Percentiles rank a stretch among this genome's conserved stretches.
These are phyloP conservation scores for Aspergillus jensenii DNA, from an alignment of 2,329 filamentous ascomycete species.

Conservation along the genomic window DNA sequence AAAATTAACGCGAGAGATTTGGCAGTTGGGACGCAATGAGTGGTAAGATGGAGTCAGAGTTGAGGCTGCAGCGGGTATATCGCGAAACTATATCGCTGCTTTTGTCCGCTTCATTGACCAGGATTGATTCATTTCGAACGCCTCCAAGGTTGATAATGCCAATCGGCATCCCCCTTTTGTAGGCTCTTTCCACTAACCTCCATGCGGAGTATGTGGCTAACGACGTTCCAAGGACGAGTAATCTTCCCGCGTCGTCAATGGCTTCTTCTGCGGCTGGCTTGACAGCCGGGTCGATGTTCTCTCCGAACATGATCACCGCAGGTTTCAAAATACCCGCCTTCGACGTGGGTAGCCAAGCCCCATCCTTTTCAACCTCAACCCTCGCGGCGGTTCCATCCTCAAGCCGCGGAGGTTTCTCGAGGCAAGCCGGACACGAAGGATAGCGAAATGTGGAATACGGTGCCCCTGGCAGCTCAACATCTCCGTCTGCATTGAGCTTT, in stretches of 20 bases:
- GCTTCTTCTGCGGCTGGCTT: conserved; percentile 77
- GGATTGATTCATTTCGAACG: conserved; percentile 45
- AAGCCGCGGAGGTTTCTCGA: conserved; percentile 60
- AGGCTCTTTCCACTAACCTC: conserved; percentile 80
- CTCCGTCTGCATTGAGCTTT: conserved; percentile 88
- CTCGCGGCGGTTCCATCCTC: conserved; percentile 55
- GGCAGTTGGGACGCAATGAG: conserved; percentile 35
- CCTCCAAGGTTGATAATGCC: conserved; percentile 75
- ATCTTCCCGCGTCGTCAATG: conserved; percentile 70
- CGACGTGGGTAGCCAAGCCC: conserved; percentile 68
- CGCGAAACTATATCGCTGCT: conserved; percentile 17
- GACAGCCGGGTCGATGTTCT: conserved; percentile 70
- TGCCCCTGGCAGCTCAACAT: conserved; percentile 84
- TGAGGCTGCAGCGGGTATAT: conserved; percentile 45
- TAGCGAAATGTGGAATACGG: conserved; percentile 90
- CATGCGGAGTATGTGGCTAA: conserved; percentile 95
- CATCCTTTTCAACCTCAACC: conserved; percentile 74
- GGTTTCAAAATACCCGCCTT: conserved; percentile 85
- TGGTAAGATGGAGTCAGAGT: conserved; percentile 43
- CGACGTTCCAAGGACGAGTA: conserved; percentile 84
- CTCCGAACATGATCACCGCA: conserved; percentile 94
- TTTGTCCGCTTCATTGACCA: conserved; percentile 36
- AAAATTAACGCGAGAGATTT: conserved; percentile 6
- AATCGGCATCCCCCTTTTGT: conserved; percentile 79
- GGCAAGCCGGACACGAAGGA: conserved; percentile 80